Evolutionary conservation across 2,329 filamentous ascomycete genomes (phyloP).

Genomic region (Nakataea oryzae): DNA sequence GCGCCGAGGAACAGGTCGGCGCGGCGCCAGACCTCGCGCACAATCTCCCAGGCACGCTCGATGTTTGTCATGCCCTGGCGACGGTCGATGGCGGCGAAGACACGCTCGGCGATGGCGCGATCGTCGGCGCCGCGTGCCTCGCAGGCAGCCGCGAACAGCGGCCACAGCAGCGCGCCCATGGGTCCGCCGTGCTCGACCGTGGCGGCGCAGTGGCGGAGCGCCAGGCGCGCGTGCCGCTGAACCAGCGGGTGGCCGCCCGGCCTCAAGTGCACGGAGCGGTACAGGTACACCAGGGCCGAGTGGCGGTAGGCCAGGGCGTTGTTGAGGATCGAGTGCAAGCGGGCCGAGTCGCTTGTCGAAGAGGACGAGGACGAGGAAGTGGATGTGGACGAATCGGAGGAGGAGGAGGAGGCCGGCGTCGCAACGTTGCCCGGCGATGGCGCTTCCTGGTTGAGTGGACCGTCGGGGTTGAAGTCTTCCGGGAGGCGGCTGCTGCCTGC

Average conservation of each 20-base stretch:
- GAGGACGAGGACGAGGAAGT: background rate
- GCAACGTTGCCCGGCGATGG: slow-evolving; percentile 5
- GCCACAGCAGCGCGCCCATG: slow-evolving; percentile 55
- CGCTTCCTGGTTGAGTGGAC: background rate
- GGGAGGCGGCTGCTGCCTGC: background rate
- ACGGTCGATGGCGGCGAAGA: slow-evolving; percentile 41
- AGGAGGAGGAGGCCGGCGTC: background rate
- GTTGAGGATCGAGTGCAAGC: slow-evolving; percentile 43
- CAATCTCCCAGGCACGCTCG: slow-evolving; percentile 47
- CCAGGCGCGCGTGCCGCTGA: slow-evolving; percentile 39
- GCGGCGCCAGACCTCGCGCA: slow-evolving; percentile 50
- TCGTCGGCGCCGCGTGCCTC: slow-evolving; percentile 42
- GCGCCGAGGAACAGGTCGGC: slow-evolving; percentile 23
- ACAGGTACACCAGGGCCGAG: slow-evolving; percentile 46
- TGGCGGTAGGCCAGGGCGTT: slow-evolving; percentile 52
- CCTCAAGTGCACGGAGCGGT: slow-evolving; percentile 41
- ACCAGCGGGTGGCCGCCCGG: slow-evolving; percentile 36
- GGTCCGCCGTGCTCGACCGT: slow-evolving; percentile 46
- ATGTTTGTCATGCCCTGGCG: slow-evolving; percentile 59
- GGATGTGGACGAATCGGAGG: background rate
- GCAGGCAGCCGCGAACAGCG: slow-evolving; percentile 52
- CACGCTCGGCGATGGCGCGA: slow-evolving; percentile 35
- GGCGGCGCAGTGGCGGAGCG: slow-evolving; percentile 41
- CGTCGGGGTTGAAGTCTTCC: background rate
- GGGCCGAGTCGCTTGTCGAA: slow-evolving; percentile 15